Percentiles rank a stretch among this genome's conserved stretches.
These are phyloP conservation scores for Drosera spatulata DNA, from an alignment of 179 eudicot genomes.

Conservation along the genomic window DNA sequence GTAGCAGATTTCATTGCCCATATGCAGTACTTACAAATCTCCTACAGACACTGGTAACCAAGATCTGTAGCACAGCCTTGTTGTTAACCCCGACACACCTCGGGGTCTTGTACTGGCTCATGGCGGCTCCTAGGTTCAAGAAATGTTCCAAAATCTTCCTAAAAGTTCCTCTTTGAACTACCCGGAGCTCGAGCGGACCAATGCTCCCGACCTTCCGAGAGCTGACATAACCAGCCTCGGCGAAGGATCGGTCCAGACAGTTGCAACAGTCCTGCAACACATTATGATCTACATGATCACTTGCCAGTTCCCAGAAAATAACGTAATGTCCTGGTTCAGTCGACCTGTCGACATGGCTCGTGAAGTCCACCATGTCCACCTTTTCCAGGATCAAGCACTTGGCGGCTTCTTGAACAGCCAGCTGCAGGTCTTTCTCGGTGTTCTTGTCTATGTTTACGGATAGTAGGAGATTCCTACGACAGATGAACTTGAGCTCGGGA, in stretches of 20 bases:
- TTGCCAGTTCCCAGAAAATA: slow-evolving; percentile 9
- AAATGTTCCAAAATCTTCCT: slow-evolving; percentile 4
- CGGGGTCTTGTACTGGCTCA: slow-evolving; percentile 9
- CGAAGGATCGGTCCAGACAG: slow-evolving; percentile 3
- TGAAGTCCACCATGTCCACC: slow-evolving; percentile 63
- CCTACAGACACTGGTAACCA: background rate
- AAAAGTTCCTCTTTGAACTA: slow-evolving; percentile 9
- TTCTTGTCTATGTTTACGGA: slow-evolving; percentile 89
- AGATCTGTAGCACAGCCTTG: slow-evolving; percentile 5
- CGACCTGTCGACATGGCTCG: slow-evolving; percentile 5
- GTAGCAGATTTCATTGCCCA: background rate
- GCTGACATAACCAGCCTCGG: slow-evolving; percentile 5
- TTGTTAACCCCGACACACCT: slow-evolving; percentile 4
- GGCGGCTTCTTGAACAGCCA: slow-evolving; percentile 61
- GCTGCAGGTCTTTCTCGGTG: slow-evolving; percentile 82
- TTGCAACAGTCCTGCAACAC: slow-evolving; percentile 5
- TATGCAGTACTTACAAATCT: slow-evolving; percentile 9
- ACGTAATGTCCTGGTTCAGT: slow-evolving; percentile 4
- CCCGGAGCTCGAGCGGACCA: slow-evolving; percentile 9
- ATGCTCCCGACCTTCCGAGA: slow-evolving; percentile 1
- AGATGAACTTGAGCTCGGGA: slow-evolving; percentile 72
- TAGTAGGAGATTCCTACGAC: slow-evolving; percentile 66
- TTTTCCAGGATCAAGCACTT: slow-evolving; percentile 40
- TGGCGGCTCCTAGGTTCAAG: background rate
- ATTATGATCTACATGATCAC: background rate